Evolutionary conservation across 192 early-diverging fungal genomes (phyloP), one percentile per base, ranked within the genome.

Genomic region (Backusella tuberculispora): DNA sequence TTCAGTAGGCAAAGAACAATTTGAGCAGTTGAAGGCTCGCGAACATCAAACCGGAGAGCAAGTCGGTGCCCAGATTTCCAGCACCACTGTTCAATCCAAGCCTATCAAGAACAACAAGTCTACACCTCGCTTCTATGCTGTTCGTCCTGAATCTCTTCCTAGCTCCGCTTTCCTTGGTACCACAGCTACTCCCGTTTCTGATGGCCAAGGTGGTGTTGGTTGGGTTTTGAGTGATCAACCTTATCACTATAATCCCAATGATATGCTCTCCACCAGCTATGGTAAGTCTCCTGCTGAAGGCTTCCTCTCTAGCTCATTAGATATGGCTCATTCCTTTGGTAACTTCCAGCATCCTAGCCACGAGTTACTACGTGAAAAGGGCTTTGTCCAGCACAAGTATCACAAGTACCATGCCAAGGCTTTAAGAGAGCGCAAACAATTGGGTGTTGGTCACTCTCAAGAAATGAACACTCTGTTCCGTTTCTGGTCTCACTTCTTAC

Each of bases 401-500:
- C 88, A 92, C 79, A 93, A 96, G 81, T 99, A 95, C 85, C 95
- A 94, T 76, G 92, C 90, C 71, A 94, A 95, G 85, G 97, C 97
- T 41, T 83, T 97, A 50, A 91, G 90, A 77, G 97, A 98, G 84
- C 96, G 97, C 79, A 96, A 96, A 83, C 88, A 88, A 65, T 86
- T 91, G 17, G 97, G 97, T 19, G 86, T 89, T 19, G 96, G 97
- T n/a, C 91, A 90, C 60, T 94, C 92, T 44, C 95, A 94, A 73
- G 95, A 97, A 79, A 99, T 99, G 97, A 97, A 97, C 88, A 97
- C 97, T 10, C 83, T 99, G 72, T 83, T 79, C 78, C 91, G 95
- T 26, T 99, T 99, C 93, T 99, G 97, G 97, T 95, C 91, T 66
- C 96, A 97, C 85, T 99, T 99, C 81, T 85, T 99, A 81, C 95